Conservation (phyloP, 768 basidiomycete genomes). For the Cyathus striatus region DNA sequence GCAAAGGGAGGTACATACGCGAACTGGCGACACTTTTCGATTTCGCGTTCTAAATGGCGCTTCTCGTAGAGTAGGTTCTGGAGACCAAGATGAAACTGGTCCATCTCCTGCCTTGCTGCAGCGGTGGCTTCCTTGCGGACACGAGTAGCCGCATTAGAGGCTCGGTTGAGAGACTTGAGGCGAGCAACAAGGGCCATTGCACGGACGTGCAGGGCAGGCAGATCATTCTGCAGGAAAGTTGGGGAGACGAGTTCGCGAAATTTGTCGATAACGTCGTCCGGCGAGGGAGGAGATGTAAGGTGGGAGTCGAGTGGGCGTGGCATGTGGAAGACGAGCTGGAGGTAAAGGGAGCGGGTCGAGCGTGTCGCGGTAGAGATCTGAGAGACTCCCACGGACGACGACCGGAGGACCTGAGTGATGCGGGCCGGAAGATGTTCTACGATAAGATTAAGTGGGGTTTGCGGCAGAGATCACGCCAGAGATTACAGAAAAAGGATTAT, state of each 20-base stretch:
- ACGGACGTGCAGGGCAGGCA: conserved; percentile 51
- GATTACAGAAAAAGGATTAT: no score
- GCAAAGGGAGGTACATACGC: conserved; percentile 39
- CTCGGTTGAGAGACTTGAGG: conserved; percentile 74
- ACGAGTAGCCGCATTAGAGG: conserved; percentile 67
- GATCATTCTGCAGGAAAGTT: conserved; percentile 35
- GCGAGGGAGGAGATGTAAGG: conserved; percentile 22
- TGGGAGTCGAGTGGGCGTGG: not conserved
- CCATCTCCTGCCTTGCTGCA: conserved; percentile 83
- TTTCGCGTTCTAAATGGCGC: conserved; percentile 85
- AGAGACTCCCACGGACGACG: not conserved
- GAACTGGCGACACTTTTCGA: conserved; percentile 89
- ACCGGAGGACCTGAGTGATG: no score
- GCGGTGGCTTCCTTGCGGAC: conserved; percentile 64
- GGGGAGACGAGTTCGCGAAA: conserved; percentile 61
- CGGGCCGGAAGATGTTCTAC: no score
- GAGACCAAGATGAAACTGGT: conserved; percentile 79
- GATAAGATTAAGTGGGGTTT: no score
- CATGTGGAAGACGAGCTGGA: not conserved
- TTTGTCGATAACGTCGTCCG: conserved; percentile 52
- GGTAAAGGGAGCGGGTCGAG: not conserved
- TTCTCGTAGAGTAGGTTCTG: conserved; percentile 90
- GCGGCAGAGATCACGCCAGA: no score
- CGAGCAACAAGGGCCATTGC: conserved; percentile 75
- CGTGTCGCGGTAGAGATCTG: not conserved